Evolutionary conservation across 768 basidiomycete genomes (phyloP).

Genomic region (Thelephora aurantiotincta): DNA sequence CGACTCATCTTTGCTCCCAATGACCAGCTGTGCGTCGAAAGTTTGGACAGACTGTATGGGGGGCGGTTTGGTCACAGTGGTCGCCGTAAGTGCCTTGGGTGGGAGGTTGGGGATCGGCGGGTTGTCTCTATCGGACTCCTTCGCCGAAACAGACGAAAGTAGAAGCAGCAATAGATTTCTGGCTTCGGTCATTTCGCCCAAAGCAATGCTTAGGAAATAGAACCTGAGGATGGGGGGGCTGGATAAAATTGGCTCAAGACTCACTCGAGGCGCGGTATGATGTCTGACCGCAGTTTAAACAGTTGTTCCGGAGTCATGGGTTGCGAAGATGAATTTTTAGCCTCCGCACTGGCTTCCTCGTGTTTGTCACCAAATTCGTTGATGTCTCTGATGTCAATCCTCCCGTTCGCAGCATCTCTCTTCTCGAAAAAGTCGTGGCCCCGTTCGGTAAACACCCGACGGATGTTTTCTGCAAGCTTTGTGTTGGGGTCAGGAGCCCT

Average conservation of each 20-base stretch:
- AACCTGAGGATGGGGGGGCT: neutral
- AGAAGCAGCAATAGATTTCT: slow-evolving; percentile 53
- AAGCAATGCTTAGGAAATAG: slow-evolving; percentile 37
- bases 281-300: slow-evolving; percentile 56
- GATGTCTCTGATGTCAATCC: slow-evolving; percentile 7
- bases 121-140: slow-evolving; percentile 4
- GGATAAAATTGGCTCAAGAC: slow-evolving; percentile 17
- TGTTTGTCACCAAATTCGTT: slow-evolving; percentile 14
- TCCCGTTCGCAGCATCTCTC: neutral
- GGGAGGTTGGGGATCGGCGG: slow-evolving; percentile 8
- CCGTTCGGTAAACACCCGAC: slow-evolving; percentile 59
- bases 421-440: slow-evolving; percentile 65
- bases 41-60: slow-evolving; percentile 26
- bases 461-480: slow-evolving; percentile 48
- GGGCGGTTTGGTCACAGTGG: slow-evolving; percentile 51
- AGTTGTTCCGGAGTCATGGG: slow-evolving; percentile 66
- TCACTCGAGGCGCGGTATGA: slow-evolving; percentile 60
- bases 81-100: slow-evolving; percentile 35
- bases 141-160: slow-evolving; percentile 26
- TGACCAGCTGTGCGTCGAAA: slow-evolving; percentile 22
- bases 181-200: slow-evolving; percentile 71
- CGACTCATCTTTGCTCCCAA: slow-evolving; percentile 74
- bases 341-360: slow-evolving; percentile 17
- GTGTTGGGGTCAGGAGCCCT: slow-evolving; percentile 38
- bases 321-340: slow-evolving; percentile 17